Conservation (phyloP, 495 filamentous ascomycete species). For the Trichoderma gamsii region DNA sequence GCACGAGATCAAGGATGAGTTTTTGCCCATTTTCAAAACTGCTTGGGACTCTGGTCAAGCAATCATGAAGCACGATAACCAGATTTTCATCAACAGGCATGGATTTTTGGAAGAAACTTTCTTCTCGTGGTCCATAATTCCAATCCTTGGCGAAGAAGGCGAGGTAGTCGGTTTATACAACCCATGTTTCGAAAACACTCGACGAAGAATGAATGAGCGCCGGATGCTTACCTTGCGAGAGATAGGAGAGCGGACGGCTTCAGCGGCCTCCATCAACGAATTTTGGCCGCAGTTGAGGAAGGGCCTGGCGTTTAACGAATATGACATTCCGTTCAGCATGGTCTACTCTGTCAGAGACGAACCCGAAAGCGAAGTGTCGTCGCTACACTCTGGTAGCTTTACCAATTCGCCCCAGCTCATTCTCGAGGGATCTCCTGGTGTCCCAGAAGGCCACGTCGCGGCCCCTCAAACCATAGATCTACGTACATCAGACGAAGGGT, state of each 20-base stretch:
- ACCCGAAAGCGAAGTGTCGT: conserved; percentile 52
- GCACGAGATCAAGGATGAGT: conserved; percentile 60
- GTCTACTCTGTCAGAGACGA: conserved; percentile 59
- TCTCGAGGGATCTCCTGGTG: conserved; percentile 58
- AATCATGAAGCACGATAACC: conserved; percentile 70
- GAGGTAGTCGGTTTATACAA: conserved; percentile 61
- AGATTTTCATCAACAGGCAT: conserved; percentile 55
- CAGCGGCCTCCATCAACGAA: conserved; percentile 57
- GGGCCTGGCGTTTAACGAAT: conserved; percentile 55
- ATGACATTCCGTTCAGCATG: conserved; percentile 58
- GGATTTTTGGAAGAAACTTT: conserved; percentile 62
- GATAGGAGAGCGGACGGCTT: conserved; percentile 60
- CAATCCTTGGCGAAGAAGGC: conserved; percentile 57
- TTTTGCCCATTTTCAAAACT: conserved; percentile 52
- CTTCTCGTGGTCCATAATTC: conserved; percentile 64
- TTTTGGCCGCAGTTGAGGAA: conserved; percentile 55
- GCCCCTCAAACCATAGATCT: conserved; percentile 52
- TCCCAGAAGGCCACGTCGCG: conserved; percentile 51
- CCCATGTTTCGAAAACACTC: conserved; percentile 62
- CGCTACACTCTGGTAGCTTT: conserved; percentile 54
- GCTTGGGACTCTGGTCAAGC: conserved; percentile 56
- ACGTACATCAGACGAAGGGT: conserved; percentile 54
- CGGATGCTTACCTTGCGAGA: conserved; percentile 63
- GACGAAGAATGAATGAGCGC: conserved; percentile 57
- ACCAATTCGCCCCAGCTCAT: conserved; percentile 47